Base-by-base conservation (phyloP, 2,329 filamentous ascomycete species). In the Arthrobotrys musiformis region DNA sequence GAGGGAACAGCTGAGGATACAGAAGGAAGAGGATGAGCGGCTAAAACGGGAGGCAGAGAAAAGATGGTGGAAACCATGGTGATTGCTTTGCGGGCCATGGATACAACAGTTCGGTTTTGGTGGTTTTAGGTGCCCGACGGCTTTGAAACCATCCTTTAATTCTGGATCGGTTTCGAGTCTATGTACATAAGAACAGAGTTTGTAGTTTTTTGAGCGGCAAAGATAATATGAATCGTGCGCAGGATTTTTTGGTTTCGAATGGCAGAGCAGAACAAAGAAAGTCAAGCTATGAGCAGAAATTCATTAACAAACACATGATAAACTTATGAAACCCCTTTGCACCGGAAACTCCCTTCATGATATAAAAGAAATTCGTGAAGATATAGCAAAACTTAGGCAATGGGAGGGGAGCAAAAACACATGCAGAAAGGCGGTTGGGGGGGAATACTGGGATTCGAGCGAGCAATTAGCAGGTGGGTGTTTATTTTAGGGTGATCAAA, bases 21-120 rank as follows among this genome's bases (percentile, higher is more conserved):
- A 81, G 13, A 82, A 82, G 50, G 83, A 84, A 69, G 82, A 82
- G 44, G 80, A 79, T 52, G 75, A 78, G 52, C 70, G 66, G 44
- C 52, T 48, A 13, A 67, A 50, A 30, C 50, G 52, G 22, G 79
- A 80, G 42, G 80, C 79, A 19, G 72, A 70, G 68, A 79, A 72
- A 56, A 72, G 64, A 46, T 81, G 79, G 80, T 81, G 79, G 78
- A 80, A 74, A 28, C 70, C 79, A 52, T 81, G 79, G 80, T 79
- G 60, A 78, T 50, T 22, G 19, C 15, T 24, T 58, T 42, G 30
- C 26, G 24, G 11, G 22, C 35, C 24, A 11, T 15, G 19, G 19
- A 33, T 37, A 52, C 40, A 13, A 28, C 13, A 42, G 2, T 17
- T 42, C 19, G 40, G 40, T 19, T 7, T 42, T 19, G n/a, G 40